Conservation (phyloP, 1,139 yeast species). For the Saccharomycopsis hybrid region DNA sequence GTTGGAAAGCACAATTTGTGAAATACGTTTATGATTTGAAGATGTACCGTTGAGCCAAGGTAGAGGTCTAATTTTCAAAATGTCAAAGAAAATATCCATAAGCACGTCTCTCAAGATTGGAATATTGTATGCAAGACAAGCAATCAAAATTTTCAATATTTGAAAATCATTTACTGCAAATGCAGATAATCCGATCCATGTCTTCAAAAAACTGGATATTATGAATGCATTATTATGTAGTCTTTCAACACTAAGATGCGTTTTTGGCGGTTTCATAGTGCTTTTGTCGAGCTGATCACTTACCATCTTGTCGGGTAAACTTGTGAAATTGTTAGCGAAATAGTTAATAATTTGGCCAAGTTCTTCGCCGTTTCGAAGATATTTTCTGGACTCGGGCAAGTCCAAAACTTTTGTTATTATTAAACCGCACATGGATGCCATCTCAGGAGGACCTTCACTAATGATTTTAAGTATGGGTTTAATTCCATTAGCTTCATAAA, state of each 20-base stretch:
- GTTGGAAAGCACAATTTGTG: conserved; percentile 3
- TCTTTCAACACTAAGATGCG: conserved; percentile 42
- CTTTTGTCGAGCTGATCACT: conserved; percentile 1
- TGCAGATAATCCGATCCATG: conserved; percentile 73
- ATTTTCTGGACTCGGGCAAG: conserved; percentile 47
- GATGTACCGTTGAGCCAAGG: conserved; percentile 43
- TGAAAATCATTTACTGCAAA: conserved; percentile 53
- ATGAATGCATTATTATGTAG: conserved; percentile 60
- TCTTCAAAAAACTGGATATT: conserved; percentile 54
- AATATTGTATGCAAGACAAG: conserved; percentile 56
- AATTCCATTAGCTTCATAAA: conserved; percentile 61
- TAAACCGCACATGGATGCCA: conserved; percentile 49
- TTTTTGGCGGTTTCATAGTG: conserved; percentile 21
- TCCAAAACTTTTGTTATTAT: conserved; percentile 59
- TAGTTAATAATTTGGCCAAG: conserved; percentile 57
- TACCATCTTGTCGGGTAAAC: not conserved
- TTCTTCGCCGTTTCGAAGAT: conserved; percentile 57
- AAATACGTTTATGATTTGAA: conserved; percentile 1
- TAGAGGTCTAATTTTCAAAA: conserved; percentile 54
- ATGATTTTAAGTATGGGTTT: conserved; percentile 51
- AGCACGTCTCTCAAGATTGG: conserved; percentile 52
- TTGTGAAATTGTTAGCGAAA: conserved; percentile 30
- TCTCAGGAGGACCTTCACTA: conserved; percentile 55
- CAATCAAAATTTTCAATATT: conserved; percentile 52
- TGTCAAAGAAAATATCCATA: conserved; percentile 65